phyloP scores from a whole-genome alignment of 805 yeast genomes.

The Yarrowia sp. region DNA sequence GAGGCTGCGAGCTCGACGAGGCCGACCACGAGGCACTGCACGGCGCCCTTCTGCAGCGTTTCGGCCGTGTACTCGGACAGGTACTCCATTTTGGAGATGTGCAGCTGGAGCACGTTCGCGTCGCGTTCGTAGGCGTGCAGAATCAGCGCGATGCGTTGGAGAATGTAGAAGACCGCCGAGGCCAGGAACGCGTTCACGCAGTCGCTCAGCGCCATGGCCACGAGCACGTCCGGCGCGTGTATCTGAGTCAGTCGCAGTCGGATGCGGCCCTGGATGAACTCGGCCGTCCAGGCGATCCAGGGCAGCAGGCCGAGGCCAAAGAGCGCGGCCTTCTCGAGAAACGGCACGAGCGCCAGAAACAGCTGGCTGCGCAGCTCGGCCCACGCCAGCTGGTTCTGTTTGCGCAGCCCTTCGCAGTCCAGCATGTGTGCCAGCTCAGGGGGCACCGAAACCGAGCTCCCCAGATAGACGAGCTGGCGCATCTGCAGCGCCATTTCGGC shows the following conservation, averaged over 20 bases:
- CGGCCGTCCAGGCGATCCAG: slow-evolving; percentile 5
- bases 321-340: not conserved
- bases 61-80: slow-evolving; percentile 18
- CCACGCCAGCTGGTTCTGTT: slow-evolving; percentile 13
- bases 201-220: not conserved
- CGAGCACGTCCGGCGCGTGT: not conserved
- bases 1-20: not conserved
- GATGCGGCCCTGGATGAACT: not conserved
- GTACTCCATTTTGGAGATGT: slow-evolving; percentile 7
- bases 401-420: not conserved
- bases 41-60: not conserved
- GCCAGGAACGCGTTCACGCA: slow-evolving; percentile 7
- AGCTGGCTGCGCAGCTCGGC: not conserved
- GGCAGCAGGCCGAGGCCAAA: not conserved
- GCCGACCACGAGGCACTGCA: not conserved
- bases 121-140: not conserved
- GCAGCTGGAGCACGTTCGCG: slow-evolving; percentile 8
- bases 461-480: slow-evolving; percentile 1
- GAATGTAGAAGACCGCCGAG: slow-evolving; percentile 10
- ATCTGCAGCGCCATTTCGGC: slow-evolving; percentile 14
- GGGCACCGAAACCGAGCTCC: not conserved
- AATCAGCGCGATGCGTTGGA: not conserved
- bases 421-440: slow-evolving; percentile 6
- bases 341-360: not conserved
- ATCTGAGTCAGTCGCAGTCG: not conserved